Percentiles rank a stretch among this genome's conserved stretches.
phyloP scores from a whole-genome alignment of 1,284 basidiomycete species.

The Microbotryomycetes sp. region DNA sequence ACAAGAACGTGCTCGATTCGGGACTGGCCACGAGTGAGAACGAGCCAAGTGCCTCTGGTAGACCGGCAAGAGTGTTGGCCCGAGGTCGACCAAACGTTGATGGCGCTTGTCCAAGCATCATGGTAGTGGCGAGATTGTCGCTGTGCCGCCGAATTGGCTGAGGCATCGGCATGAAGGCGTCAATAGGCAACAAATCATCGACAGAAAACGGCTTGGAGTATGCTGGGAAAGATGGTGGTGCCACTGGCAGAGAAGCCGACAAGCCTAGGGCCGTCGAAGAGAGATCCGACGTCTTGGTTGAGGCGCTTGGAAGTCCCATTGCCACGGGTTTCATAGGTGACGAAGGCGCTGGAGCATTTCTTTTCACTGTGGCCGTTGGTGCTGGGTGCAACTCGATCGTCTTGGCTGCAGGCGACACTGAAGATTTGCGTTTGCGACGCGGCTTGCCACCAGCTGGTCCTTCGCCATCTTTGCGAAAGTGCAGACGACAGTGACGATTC shows the following conservation, averaged over 20 bases:
- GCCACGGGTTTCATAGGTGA: neutral
- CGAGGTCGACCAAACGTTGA: slow-evolving; percentile 5
- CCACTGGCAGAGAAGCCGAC: slow-evolving; percentile 20
- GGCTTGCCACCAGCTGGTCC: slow-evolving; percentile 15
- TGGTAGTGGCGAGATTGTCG: neutral
- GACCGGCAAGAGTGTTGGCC: slow-evolving; percentile 25
- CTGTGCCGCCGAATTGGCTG: slow-evolving; percentile 2
- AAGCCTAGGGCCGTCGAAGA: slow-evolving; percentile 10
- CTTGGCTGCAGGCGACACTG: neutral
- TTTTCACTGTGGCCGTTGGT: neutral
- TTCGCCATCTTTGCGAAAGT: slow-evolving; percentile 23
- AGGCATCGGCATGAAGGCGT: slow-evolving; percentile 1
- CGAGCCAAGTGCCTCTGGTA: slow-evolving; percentile 28
- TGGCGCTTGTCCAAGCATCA: neutral
- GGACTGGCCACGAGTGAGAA: slow-evolving; percentile 30
- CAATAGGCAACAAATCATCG: neutral
- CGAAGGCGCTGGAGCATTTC: slow-evolving; percentile 4
- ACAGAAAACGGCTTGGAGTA: slow-evolving; percentile 19
- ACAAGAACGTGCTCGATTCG: slow-evolving; percentile 4
- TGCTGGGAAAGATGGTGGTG: slow-evolving; percentile 27
- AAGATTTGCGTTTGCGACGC: slow-evolving; percentile 14
- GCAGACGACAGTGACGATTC: slow-evolving; percentile 29
- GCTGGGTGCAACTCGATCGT: neutral
- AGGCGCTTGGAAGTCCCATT: neutral
- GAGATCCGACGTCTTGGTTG: neutral